Base-by-base conservation (phyloP, 176 grass and related monocot species). In the Hsuehochloa calcarea region DNA sequence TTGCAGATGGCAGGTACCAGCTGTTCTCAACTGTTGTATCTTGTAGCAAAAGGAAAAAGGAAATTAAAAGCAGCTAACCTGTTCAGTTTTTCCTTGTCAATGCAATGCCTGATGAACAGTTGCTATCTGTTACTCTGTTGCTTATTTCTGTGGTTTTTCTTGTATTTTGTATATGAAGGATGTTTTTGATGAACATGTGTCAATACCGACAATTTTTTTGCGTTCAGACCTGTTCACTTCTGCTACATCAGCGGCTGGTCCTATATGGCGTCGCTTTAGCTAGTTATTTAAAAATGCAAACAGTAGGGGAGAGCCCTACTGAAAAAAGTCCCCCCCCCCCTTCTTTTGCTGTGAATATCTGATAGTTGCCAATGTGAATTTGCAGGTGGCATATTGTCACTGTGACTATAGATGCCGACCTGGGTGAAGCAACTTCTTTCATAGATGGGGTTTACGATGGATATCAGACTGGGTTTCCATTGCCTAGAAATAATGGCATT, bases 331-430 rank as follows among this genome's bases (percentile, higher is more conserved):
- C 34, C 11, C 34, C 7, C 41, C 27, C 66, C 14, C 43, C 10
- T 87, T 74, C 3, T 50, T 29, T 72, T 13, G 12, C 75, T 80
- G 45, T 19, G 55, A 44, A 72, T 74, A 65, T 64, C 55, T 82
- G 39, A 91, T 63, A 56, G 47, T 46, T 65, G 27, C 39, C 68
- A 45, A 41, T 80, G 51, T 74, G 44, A 68, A 85, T 88, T 80
- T 96, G 65, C 70, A 99, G 93, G 84, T 99, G 96, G 96, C 96
- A 99, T 89, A 81, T 94, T 87, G 86, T 99, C 45, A 99, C 96
- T n/a, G 91, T 99, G 55, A 99, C 93, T 85, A 84, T 99, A 63
- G 96, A 99, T 93, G 90, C 93, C 16, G 93, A 96, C 17, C 85
- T 99, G 78, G 96, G 91, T 78, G 96, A 99, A 86, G 96, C 91